Percentiles rank a stretch among this genome's conserved stretches.
phyloP scores from a whole-genome alignment of 2,329 filamentous ascomycete species.

The Diplocarpon rosae region DNA sequence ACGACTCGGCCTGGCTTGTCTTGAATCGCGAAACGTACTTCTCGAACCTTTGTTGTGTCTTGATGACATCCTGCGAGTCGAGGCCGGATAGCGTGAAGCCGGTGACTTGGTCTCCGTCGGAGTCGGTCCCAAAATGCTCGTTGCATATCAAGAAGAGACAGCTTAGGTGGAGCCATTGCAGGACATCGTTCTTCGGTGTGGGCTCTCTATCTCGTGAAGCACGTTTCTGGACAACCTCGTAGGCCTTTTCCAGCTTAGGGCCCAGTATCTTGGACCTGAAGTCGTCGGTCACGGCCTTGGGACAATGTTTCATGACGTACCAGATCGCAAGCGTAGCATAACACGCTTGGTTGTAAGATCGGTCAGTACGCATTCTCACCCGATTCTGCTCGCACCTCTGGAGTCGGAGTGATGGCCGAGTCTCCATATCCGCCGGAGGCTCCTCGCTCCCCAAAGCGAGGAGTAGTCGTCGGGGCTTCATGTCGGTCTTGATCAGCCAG shows the following conservation, averaged over 20 bases:
- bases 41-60: constrained; percentile 10
- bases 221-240: constrained; percentile 10
- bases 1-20: constrained; percentile 9
- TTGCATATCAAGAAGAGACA: constrained; percentile 11
- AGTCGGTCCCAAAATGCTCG: neutral
- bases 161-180: constrained; percentile 14
- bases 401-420: constrained; percentile 7
- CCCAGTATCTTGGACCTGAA: constrained; percentile 6
- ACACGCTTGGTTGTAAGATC: constrained; percentile 16
- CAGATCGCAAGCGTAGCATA: constrained; percentile 14
- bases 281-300: constrained; percentile 3
- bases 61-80: constrained; percentile 7
- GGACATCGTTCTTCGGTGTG: constrained; percentile 13
- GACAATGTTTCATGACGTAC: constrained; percentile 15
- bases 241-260: constrained; percentile 6
- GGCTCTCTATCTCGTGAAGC: constrained; percentile 11
- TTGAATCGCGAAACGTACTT: constrained; percentile 12
- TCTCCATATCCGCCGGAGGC: neutral
- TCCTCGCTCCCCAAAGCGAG: constrained; percentile 7
- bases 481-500: constrained; percentile 13
- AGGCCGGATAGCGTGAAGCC: constrained; percentile 6
- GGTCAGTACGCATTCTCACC: constrained; percentile 8
- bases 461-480: constrained; percentile 9
- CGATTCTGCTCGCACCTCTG: constrained; percentile 7
- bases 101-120: neutral